A percentile compares a stretch with the other conserved stretches of the same genome.
These are phyloP conservation scores for Ajuga chamaepitys DNA, from an alignment of 257 asterid species.

Conservation along the genomic window DNA sequence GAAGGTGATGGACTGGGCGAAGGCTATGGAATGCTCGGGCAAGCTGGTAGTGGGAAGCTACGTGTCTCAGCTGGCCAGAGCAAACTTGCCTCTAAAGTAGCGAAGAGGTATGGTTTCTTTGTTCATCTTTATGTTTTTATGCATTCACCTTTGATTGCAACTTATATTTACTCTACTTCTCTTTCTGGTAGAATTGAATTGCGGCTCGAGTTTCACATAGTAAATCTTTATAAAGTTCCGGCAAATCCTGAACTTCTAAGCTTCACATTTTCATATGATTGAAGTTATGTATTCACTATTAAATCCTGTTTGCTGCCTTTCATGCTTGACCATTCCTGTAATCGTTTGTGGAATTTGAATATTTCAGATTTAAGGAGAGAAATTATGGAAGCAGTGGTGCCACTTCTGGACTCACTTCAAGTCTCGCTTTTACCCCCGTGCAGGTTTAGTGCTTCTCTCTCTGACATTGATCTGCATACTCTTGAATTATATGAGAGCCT, in stretches of 20 bases:
- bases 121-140: not conserved
- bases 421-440: conserved; percentile 96
- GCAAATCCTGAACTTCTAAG: not conserved
- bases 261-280: not conserved
- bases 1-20: conserved; percentile 98
- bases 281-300: not conserved
- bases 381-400: conserved; percentile 75
- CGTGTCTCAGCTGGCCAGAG: conserved; percentile 78
- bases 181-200: not conserved
- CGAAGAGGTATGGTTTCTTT: conserved; percentile 57
- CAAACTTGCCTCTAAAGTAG: conserved; percentile 85
- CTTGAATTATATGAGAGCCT: not conserved
- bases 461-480: not conserved
- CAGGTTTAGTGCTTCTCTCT: conserved; percentile 50
- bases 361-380: conserved; percentile 74
- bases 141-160: not conserved
- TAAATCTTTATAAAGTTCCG: not conserved
- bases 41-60: conserved; percentile 92
- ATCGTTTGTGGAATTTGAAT: not conserved
- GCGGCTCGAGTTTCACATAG: not conserved
- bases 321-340: not conserved
- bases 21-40: conserved; percentile 99
- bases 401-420: conserved; percentile 93
- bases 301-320: not conserved
- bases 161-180: not conserved